Conservation (phyloP, 495 filamentous ascomycete genomes). For the Lichenothelia convexa region DNA sequence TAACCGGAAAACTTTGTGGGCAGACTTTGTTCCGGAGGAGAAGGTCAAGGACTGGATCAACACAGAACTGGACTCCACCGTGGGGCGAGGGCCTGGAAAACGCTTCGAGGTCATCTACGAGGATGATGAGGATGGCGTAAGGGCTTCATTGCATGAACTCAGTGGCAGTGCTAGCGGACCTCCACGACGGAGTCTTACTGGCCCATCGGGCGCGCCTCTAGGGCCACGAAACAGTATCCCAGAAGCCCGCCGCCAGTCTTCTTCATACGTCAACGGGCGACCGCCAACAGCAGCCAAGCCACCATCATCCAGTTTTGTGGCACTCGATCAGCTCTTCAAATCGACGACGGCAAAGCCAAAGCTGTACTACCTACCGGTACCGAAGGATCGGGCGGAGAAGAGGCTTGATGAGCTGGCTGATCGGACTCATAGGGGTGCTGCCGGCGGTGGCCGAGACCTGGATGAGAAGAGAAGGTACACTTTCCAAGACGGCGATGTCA, state of each 20-base stretch:
- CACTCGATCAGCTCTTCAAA: slow-evolving; percentile 44
- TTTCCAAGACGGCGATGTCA: slow-evolving; percentile 50
- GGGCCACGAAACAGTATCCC: not conserved
- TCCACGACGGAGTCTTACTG: not conserved
- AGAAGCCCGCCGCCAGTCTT: not conserved
- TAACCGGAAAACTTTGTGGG: slow-evolving; percentile 67
- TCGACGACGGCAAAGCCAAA: slow-evolving; percentile 50
- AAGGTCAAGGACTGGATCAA: slow-evolving; percentile 59
- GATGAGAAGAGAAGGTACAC: slow-evolving; percentile 56
- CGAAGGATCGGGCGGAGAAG: slow-evolving; percentile 33
- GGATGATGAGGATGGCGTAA: slow-evolving; percentile 30
- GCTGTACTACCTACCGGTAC: slow-evolving; percentile 44
- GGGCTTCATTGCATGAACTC: slow-evolving; percentile 21
- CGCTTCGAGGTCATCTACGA: slow-evolving; percentile 61
- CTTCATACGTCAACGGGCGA: no score
- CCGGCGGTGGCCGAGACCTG: not conserved
- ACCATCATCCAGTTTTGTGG: slow-evolving; percentile 14
- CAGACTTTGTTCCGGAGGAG: slow-evolving; percentile 75
- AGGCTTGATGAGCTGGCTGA: slow-evolving; percentile 48
- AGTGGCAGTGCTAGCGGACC: not conserved
- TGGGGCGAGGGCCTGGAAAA: slow-evolving; percentile 25
- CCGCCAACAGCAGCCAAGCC: not conserved
- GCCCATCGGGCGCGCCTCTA: not conserved
- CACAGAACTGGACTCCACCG: slow-evolving; percentile 23
- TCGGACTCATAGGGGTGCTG: slow-evolving; percentile 31